Evolutionary conservation across 768 basidiomycete species (phyloP).

Genomic region (Boletus vermiculosoides): DNA sequence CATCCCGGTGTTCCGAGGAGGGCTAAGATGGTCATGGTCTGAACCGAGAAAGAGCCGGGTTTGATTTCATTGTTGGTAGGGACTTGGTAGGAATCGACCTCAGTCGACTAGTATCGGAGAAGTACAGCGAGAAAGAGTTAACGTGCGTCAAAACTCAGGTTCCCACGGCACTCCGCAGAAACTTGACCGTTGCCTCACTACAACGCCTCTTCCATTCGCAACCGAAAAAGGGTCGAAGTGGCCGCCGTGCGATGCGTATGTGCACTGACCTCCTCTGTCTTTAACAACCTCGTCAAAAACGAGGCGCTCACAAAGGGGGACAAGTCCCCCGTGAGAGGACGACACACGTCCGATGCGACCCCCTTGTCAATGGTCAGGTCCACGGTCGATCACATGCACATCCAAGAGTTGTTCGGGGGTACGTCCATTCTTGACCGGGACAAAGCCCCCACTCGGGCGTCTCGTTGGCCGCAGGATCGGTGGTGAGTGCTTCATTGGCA

Average conservation of each 20-base stretch:
- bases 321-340: slow-evolving; percentile 52
- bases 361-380: slow-evolving; percentile 69
- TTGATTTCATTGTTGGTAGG: not conserved
- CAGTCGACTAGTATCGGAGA: too few relatives aligned
- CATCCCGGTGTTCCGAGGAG: too few relatives aligned
- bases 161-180: too few relatives aligned
- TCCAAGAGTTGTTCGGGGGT: slow-evolving; percentile 64
- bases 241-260: slow-evolving; percentile 88
- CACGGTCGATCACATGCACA: slow-evolving; percentile 87
- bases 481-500: slow-evolving; percentile 74
- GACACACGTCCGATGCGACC: slow-evolving; percentile 72
- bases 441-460: slow-evolving; percentile 71
- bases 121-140: too few relatives aligned
- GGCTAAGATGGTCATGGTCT: not conserved
- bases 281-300: slow-evolving; percentile 77
- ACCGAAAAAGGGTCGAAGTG: slow-evolving; percentile 81
- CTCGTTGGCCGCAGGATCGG: slow-evolving; percentile 54
- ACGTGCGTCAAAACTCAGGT: too few relatives aligned
- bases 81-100: too few relatives aligned
- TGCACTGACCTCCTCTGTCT: slow-evolving; percentile 78
- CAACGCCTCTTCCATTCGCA: slow-evolving; percentile 56
- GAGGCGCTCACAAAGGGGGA: slow-evolving; percentile 90
- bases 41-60: not conserved
- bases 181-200: too few relatives aligned
- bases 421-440: slow-evolving; percentile 46